Percentiles rank a stretch among this genome's conserved stretches.
phyloP scores from a whole-genome alignment of 352 stramenopile genomes.

The Plasmopara viticola region DNA sequence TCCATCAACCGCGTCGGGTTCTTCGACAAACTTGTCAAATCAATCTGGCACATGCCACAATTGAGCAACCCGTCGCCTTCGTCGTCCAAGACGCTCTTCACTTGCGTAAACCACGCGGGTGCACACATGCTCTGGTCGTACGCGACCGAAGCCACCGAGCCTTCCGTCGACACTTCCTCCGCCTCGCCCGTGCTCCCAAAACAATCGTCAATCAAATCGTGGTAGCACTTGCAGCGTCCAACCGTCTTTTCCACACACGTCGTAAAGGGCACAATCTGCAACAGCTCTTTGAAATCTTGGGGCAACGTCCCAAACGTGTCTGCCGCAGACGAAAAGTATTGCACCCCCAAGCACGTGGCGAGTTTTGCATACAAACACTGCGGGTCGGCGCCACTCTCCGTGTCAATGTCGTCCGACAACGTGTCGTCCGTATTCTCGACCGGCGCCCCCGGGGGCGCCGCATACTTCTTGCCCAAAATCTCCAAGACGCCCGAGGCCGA shows the following conservation, averaged over 20 bases:
- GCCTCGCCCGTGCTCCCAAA: conserved; percentile 37
- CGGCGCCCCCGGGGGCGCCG: conserved; percentile 21
- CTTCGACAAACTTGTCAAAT: conserved; percentile 59
- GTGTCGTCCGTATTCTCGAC: conserved; percentile 27
- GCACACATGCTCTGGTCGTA: conserved; percentile 63
- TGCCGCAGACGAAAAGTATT: conserved; percentile 31
- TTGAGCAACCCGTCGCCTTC: conserved; percentile 52
- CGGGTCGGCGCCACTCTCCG: conserved; percentile 21
- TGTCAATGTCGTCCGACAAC: conserved; percentile 20
- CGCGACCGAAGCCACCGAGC: conserved; percentile 16
- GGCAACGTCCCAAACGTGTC: conserved; percentile 59
- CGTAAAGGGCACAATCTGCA: conserved; percentile 45
- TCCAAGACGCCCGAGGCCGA: conserved; percentile 17
- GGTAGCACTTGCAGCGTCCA: conserved; percentile 41
- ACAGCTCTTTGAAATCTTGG: conserved; percentile 57
- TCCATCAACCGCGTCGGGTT: conserved; percentile 37
- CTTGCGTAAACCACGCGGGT: conserved; percentile 35
- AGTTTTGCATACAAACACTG: conserved; percentile 67
- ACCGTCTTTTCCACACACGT: conserved; percentile 33
- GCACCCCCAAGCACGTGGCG: conserved; percentile 57
- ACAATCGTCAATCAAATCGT: conserved; percentile 37
- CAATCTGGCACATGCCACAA: conserved; percentile 62
- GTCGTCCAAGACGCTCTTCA: conserved; percentile 47
- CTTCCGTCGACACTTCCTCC: conserved; percentile 29
- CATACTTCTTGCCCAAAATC: conserved; percentile 59